phyloP scores from a whole-genome alignment of 352 stramenopile genomes.

The Phytophthora sp. region DNA sequence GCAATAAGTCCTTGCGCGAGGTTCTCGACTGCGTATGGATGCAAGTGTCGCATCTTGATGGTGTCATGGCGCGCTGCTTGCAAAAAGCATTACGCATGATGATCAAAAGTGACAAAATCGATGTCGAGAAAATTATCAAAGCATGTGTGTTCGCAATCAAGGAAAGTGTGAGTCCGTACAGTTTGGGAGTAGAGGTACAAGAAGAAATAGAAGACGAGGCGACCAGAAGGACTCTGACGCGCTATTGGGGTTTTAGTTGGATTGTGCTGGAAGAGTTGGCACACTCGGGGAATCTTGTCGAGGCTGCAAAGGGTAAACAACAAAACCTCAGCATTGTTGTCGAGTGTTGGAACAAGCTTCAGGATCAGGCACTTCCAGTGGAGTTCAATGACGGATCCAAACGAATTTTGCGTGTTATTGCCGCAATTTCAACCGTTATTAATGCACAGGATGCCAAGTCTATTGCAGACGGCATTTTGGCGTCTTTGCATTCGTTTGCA shows the following conservation, averaged over 20 bases:
- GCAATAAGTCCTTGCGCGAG: slow-evolving; percentile 36
- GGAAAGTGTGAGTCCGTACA: slow-evolving; percentile 48
- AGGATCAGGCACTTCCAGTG: slow-evolving; percentile 63
- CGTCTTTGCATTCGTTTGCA: slow-evolving; percentile 75
- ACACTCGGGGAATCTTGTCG: slow-evolving; percentile 59
- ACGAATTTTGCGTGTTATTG: slow-evolving; percentile 84
- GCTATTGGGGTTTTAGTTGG: slow-evolving; percentile 87
- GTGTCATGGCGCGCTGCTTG: slow-evolving; percentile 75
- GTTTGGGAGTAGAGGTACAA: slow-evolving; percentile 32
- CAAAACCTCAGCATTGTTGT: slow-evolving; percentile 73
- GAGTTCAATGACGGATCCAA: slow-evolving; percentile 82
- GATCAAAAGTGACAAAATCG: slow-evolving; percentile 66
- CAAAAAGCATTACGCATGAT: slow-evolving; percentile 79
- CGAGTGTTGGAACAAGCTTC: slow-evolving; percentile 83
- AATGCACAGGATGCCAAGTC: slow-evolving; percentile 75
- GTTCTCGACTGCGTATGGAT: slow-evolving; percentile 58
- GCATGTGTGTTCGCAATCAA: slow-evolving; percentile 72
- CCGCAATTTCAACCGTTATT: slow-evolving; percentile 74
- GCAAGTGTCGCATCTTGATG: slow-evolving; percentile 74
- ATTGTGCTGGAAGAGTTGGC: slow-evolving; percentile 83
- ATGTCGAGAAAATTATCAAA: slow-evolving; percentile 59
- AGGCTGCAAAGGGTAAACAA: slow-evolving; percentile 59
- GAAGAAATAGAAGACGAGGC: slow-evolving; percentile 45
- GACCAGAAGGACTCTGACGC: slow-evolving; percentile 33
- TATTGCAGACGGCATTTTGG: slow-evolving; percentile 76